These are phyloP conservation scores for Cadophora sp. DNA, from an alignment of 2,329 filamentous ascomycete species.

Conservation along the genomic window DNA sequence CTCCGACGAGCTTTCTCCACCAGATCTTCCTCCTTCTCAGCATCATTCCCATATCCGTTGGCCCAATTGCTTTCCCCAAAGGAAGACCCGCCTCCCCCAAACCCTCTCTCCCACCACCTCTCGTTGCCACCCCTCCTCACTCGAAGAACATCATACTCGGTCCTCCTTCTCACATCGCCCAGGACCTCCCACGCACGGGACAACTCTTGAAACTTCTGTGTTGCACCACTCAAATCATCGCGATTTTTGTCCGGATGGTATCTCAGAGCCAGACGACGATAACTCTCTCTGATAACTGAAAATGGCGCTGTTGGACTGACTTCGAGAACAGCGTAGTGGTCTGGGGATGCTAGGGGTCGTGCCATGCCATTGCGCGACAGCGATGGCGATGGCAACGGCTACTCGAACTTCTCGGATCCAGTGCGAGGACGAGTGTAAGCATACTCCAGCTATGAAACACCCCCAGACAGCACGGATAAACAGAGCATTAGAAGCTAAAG, in stretches of 20 bases:
- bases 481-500: neutral
- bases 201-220: constrained; percentile 30
- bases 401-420: neutral
- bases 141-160: constrained; percentile 33
- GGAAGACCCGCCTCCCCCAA: neutral
- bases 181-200: constrained; percentile 36
- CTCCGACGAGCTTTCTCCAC: constrained; percentile 22
- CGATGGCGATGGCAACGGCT: neutral
- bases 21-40: constrained; percentile 14
- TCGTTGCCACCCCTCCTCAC: constrained; percentile 16
- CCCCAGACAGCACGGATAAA: neutral
- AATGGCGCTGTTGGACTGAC: constrained; percentile 30
- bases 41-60: constrained; percentile 5
- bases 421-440: neutral
- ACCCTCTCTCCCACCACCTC: constrained; percentile 16
- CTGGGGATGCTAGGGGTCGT: constrained; percentile 25
- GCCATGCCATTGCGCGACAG: constrained; percentile 27
- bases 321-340: constrained; percentile 35
- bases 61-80: constrained; percentile 6
- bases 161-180: constrained; percentile 28
- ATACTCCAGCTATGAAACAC: constrained; percentile 2
- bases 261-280: constrained; percentile 32
- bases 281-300: constrained; percentile 29
- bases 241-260: constrained; percentile 38
- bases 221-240: constrained; percentile 23